Evolutionary conservation across 148 eudicot genomes (phyloP), one percentile per base, ranked within the genome.

Genomic region (Amaranthus cruentus): DNA sequence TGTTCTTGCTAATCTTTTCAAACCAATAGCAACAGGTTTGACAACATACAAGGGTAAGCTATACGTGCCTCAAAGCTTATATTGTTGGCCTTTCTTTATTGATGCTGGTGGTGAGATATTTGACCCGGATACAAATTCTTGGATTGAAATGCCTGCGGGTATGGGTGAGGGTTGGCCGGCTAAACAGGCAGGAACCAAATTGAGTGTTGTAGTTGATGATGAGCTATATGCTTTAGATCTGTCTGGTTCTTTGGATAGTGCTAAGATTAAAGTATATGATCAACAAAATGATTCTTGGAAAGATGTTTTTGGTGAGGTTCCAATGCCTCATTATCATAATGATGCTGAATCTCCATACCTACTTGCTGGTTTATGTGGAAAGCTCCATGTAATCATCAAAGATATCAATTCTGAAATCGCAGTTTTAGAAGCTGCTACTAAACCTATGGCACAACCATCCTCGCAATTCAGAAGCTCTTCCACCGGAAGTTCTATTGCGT

Each of bases 131-230:
- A 84, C 91, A 51, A 83, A 90, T 75, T 83, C 85, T 6, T 96
- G 99, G 99, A 71, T 47, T 21, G 97, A 96, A 83, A 96, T 96
- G 97, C 99, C 99, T 6, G 69, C 13, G 59, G 99, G 99, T 63
- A 92, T 96, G 99, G 97, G 99, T 28, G 99, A 92, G 69, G 96
- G 92, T 62, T 96, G 99, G 99, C 99, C 99, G 13, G 95, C 99
- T 55, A 90, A 84, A 84, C 99, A 96, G 70, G 99, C 97, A 13
- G 99, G 95, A 61, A 90, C 96, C n/a, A 96, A 96, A 71, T 64
- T 90, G 68, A 92, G 96, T 79, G 90, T 82, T 9, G 85, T 87
- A 7, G 96, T 92, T 46, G 92, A 90, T 38, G 95, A 81, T 52
- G 92, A 92, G 47, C 77, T 96, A 66, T 96, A 90, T 44, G 94